These are phyloP conservation scores for Amanita thiersii DNA, from an alignment of 768 basidiomycete genomes.

Conservation along the genomic window DNA sequence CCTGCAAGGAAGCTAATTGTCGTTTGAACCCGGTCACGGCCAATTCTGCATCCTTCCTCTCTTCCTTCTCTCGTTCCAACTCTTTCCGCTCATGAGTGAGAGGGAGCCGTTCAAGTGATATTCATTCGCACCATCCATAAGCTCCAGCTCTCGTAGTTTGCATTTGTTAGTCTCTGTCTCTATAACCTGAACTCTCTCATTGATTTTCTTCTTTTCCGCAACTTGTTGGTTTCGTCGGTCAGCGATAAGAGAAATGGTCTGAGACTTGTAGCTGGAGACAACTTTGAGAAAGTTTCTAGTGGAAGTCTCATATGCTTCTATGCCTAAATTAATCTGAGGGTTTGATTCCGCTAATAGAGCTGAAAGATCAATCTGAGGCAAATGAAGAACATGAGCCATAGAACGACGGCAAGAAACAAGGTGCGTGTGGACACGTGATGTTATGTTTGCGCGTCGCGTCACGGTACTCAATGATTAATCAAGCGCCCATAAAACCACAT, in stretches of 20 bases:
- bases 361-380: conserved; percentile 55
- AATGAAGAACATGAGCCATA: too few species aligned
- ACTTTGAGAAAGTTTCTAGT: conserved; percentile 69
- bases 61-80: conserved; percentile 63
- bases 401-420: too few species aligned
- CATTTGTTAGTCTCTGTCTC: conserved; percentile 70
- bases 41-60: conserved; percentile 62
- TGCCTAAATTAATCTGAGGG: conserved; percentile 57
- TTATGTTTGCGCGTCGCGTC: too few species aligned
- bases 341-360: conserved; percentile 43
- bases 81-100: conserved; percentile 26
- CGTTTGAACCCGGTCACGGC: conserved; percentile 52
- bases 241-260: conserved; percentile 61
- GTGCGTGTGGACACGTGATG: too few species aligned
- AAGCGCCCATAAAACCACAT: too few species aligned
- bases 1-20: conserved; percentile 56
- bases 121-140: conserved; percentile 55
- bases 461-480: too few species aligned
- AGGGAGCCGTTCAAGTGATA: neutral
- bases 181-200: conserved; percentile 52
- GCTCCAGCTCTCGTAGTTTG: conserved; percentile 71
- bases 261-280: conserved; percentile 63
- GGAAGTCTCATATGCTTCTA: conserved; percentile 54
- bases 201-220: conserved; percentile 50
- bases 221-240: conserved; percentile 56